phyloP scores from a whole-genome alignment of 345 rosid species.

The Moricandia moricandioides region DNA sequence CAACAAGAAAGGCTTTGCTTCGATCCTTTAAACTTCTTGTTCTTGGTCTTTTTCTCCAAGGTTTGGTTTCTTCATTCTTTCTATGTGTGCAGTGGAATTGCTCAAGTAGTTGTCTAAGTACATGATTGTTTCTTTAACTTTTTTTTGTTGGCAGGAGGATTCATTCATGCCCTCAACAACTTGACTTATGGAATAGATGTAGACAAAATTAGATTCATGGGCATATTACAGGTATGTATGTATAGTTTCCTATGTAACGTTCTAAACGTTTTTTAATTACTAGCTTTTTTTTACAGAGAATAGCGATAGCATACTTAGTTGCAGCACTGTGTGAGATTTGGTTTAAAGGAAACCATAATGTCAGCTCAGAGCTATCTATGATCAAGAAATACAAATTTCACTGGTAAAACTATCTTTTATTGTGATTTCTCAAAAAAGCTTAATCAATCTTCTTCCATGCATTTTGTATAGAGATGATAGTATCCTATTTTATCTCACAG shows the following conservation, averaged over 20 bases:
- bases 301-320: constrained; percentile 67
- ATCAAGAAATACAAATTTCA: constrained; percentile 56
- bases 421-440: not conserved
- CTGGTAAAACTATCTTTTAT: constrained; percentile 39
- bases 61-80: constrained; percentile 30
- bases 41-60: constrained; percentile 83
- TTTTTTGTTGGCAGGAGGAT: constrained; percentile 59
- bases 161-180: constrained; percentile 62
- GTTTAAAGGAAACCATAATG: constrained; percentile 55
- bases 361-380: constrained; percentile 43
- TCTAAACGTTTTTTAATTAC: not conserved
- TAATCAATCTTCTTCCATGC: not conserved
- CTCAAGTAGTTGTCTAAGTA: not conserved
- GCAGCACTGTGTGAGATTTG: constrained; percentile 84
- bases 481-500: constrained; percentile 35
- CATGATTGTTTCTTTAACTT: not conserved
- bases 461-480: not conserved
- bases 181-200: constrained; percentile 66
- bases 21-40: constrained; percentile 58
- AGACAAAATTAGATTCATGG: constrained; percentile 63
- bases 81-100: not conserved
- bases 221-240: constrained; percentile 71
- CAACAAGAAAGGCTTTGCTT: constrained; percentile 64
- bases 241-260: not conserved
- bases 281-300: constrained; percentile 53